Evolutionary conservation across 2,329 filamentous ascomycete genomes (phyloP).

Genomic region (Nemania diffusa): DNA sequence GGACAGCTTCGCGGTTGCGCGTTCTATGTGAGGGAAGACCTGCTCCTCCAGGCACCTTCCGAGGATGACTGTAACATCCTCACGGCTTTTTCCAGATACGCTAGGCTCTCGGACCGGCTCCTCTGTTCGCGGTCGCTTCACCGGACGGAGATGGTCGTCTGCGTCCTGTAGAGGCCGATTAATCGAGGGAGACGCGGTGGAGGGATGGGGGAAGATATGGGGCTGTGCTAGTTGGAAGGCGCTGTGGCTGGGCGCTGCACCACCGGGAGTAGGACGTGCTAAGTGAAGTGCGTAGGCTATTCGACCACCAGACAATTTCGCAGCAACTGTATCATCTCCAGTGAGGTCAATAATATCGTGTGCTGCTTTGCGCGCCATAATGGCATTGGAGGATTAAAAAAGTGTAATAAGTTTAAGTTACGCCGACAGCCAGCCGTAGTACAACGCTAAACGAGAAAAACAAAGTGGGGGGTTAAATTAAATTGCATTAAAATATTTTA

Average conservation of each 20-base stretch:
- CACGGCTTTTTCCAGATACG: neutral
- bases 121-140: constrained; percentile 26
- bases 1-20: constrained; percentile 33
- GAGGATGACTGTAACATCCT: constrained; percentile 29
- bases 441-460: neutral
- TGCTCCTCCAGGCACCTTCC: constrained; percentile 42
- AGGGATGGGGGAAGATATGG: neutral
- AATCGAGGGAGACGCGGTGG: no score
- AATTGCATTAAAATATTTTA: neutral
- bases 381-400: neutral
- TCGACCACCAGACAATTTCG: neutral
- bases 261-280: neutral
- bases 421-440: neutral
- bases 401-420: constrained; percentile 4
- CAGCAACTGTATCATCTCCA: constrained; percentile 30
- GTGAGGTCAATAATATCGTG: constrained; percentile 36
- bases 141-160: constrained; percentile 1
- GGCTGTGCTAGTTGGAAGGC: neutral
- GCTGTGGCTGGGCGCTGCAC: neutral
- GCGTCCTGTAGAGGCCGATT: neutral
- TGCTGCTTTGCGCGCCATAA: neutral
- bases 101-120: constrained; percentile 2
- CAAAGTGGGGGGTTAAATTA: neutral
- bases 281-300: no score
- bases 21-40: constrained; percentile 47